Evolutionary conservation across 768 basidiomycete species (phyloP).

Genomic region (Fomitopsis serialis): DNA sequence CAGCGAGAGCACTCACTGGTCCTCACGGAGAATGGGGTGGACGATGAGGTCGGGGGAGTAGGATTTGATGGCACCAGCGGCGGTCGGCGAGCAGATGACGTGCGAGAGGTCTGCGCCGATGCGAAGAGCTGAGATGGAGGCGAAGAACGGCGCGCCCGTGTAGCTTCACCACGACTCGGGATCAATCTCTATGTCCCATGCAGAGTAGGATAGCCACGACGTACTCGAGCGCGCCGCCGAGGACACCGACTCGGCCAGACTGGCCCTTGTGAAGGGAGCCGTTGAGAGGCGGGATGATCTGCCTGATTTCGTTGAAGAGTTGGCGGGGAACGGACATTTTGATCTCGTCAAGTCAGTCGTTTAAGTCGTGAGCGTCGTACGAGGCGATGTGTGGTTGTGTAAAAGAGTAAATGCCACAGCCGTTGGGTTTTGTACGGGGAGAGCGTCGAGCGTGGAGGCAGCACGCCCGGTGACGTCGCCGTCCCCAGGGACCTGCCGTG

Average conservation of each 20-base stretch:
- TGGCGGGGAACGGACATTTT: conserved; percentile 57
- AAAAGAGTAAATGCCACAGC: neutral
- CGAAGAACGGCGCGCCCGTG: conserved; percentile 95
- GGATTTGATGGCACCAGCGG: conserved; percentile 90
- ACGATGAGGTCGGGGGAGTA: conserved; percentile 98
- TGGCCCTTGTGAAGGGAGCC: conserved; percentile 92
- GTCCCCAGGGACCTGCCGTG: neutral
- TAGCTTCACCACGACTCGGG: conserved; percentile 61
- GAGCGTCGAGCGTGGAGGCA: neutral
- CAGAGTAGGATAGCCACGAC: conserved; percentile 20
- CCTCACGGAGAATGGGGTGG: conserved; percentile 80
- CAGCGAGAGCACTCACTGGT: conserved; percentile 41
- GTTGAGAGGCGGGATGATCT: conserved; percentile 87
- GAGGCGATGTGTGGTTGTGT: no score
- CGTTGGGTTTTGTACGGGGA: neutral
- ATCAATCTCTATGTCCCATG: neutral
- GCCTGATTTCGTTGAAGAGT: conserved; percentile 67
- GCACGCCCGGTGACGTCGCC: neutral
- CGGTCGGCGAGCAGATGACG: conserved; percentile 93
- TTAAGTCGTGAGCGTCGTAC: neutral
- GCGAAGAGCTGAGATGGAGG: conserved; percentile 84
- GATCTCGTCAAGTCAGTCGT: neutral
- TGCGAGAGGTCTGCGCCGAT: conserved; percentile 94
- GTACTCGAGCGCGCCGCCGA: conserved; percentile 92
- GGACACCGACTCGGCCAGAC: conserved; percentile 90